These are phyloP conservation scores for Saccharomyces hybrid DNA, from an alignment of 1,139 yeast species.

Conservation along the genomic window DNA sequence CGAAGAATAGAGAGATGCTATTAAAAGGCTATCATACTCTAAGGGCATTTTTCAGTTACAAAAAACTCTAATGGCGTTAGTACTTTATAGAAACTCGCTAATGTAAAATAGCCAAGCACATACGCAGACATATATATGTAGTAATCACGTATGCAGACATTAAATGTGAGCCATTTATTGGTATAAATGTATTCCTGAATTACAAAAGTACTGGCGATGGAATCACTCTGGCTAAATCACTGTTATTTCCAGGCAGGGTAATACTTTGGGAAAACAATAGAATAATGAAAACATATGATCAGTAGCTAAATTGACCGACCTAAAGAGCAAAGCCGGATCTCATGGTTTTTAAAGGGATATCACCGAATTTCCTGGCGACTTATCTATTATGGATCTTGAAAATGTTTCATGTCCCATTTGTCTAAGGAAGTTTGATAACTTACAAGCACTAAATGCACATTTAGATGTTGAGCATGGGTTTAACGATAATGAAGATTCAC, in stretches of 20 bases:
- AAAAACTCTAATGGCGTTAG: background rate
- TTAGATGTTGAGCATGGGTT: constrained; percentile 60
- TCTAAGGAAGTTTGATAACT: constrained; percentile 48
- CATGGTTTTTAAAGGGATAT: background rate
- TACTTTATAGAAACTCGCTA: background rate
- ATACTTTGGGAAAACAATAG: background rate
- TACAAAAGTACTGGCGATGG: background rate
- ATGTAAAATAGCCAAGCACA: background rate
- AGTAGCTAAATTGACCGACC: background rate
- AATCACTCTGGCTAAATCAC: background rate
- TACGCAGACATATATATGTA: background rate
- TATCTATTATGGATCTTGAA: background rate
- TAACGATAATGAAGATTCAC: constrained; percentile 15
- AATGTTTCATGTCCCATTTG: constrained; percentile 64
- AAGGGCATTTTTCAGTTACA: background rate
- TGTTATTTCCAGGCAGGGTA: background rate
- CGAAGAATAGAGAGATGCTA: background rate
- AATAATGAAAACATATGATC: background rate
- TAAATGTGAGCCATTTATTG: background rate
- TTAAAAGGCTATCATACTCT: background rate
- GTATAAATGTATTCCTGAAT: background rate
- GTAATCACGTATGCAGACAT: background rate
- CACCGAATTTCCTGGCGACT: background rate
- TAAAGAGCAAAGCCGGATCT: background rate
- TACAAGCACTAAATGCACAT: constrained; percentile 59